Evolutionary conservation across 1,284 basidiomycete species (phyloP).

Genomic region (Rhodotorula mucilaginosa): DNA sequence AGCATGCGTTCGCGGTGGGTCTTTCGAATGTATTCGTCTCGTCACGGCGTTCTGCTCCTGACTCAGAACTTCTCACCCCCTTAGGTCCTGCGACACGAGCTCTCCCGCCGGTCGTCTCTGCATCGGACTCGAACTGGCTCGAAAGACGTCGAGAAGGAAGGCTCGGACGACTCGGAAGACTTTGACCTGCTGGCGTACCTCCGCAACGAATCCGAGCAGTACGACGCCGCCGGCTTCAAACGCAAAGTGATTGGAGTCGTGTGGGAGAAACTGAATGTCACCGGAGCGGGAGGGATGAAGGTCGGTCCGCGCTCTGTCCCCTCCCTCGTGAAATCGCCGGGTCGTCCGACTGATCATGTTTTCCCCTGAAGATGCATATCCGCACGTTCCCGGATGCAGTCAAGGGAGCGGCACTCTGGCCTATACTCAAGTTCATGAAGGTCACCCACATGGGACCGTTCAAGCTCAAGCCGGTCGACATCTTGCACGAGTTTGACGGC

Average conservation of each 20-base stretch:
- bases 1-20: background rate
- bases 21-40: too few species aligned
- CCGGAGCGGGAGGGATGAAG: constrained; percentile 52
- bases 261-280: constrained; percentile 56
- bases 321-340: background rate
- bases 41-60: too few species aligned
- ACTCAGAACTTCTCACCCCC: too few species aligned
- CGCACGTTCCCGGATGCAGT: constrained; percentile 59
- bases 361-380: constrained; percentile 59
- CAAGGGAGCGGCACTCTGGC: constrained; percentile 59
- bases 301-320: too few species aligned
- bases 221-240: constrained; percentile 69
- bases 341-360: background rate
- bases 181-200: constrained; percentile 78
- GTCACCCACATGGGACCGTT: constrained; percentile 43
- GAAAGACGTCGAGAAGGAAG: constrained; percentile 38
- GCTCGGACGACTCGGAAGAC: constrained; percentile 36
- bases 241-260: constrained; percentile 76
- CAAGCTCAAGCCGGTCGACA: constrained; percentile 43
- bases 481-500: constrained; percentile 61
- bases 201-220: constrained; percentile 58
- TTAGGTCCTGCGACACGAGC: constrained; percentile 21
- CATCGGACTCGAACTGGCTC: constrained; percentile 37
- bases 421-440: constrained; percentile 51
- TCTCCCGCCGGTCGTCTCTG: constrained; percentile 22